Base-by-base conservation (phyloP, 2,329 filamentous ascomycete species). In the Epichloe gansuensis region DNA sequence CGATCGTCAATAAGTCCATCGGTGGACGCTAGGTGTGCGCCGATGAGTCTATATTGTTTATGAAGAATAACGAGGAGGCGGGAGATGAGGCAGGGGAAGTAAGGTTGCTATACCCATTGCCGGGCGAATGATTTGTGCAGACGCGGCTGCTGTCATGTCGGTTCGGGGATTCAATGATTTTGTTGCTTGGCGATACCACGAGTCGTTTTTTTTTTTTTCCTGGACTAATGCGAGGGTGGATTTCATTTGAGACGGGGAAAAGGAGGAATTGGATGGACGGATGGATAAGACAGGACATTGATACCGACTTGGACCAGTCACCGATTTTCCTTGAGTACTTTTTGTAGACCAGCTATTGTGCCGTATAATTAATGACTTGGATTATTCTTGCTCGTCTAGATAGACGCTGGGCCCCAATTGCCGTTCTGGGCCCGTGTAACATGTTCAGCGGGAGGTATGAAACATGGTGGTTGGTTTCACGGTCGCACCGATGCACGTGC, bases 21-120 rank as follows among this genome's bases (percentile, higher is more conserved):
- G 51, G 54, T 38, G 55, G 57, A 8, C 56, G 54, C 51, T 61
- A 61, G 57, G 46, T 48, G 41, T 54, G 55, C 49, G 51, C 53
- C 44, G 54, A 44, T 37, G 56, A 54, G 41, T 48, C 52, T 9
- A 41, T 38, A 49, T 35, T 52, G 25, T 50, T 52, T 37, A 51
- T 48, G 35, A 52, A 48, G 23, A 42, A 17, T 8, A 43, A 48
- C 15, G 39, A 50, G 8, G 50, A 41, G 38, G 50, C 48, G 4
- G 53, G 48, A 2, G 46, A 46, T 17, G 37, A 34, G 31, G 17
- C 15, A 34, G 51, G 39, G 37, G 46, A 45, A 11, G 39, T 48
- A 34, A 37, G 52, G 48, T 46, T 51, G 47, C 54, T 60, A 57
- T 60, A 59, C 55, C 58, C 58, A 43, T 49, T 51, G 42, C 51